Evolutionary conservation across 257 asterid genomes (phyloP).

Genomic region (Lavandula angustifolia): DNA sequence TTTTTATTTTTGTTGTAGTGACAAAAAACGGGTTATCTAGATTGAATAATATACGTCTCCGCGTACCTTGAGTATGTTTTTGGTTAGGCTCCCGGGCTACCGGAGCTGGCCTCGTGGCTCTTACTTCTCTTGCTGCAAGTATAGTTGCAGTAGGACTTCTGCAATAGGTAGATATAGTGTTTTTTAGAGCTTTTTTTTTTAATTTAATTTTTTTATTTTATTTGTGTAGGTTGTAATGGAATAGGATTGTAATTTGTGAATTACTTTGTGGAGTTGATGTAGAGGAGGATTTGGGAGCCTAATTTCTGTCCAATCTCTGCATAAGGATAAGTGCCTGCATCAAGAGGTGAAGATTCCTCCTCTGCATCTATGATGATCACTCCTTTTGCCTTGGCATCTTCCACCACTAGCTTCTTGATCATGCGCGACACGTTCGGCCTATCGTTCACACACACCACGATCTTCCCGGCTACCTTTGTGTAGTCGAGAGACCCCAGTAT

Average conservation of each 20-base stretch:
- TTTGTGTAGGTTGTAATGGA: neutral
- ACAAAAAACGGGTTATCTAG: too few relatives aligned
- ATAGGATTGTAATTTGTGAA: neutral
- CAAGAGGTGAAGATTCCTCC: constrained; percentile 44
- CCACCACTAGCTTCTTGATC: constrained; percentile 58
- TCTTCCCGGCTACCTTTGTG: constrained; percentile 55
- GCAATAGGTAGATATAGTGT: neutral
- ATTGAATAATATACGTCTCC: too few relatives aligned
- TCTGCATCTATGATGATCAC: constrained; percentile 52
- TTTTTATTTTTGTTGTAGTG: too few relatives aligned
- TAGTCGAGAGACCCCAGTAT: constrained; percentile 64
- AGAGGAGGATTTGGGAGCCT: constrained; percentile 55
- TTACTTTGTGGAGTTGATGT: constrained; percentile 61
- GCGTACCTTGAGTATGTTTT: constrained; percentile 66
- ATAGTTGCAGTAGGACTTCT: constrained; percentile 67
- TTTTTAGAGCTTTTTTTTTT: neutral
- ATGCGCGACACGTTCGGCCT: constrained; percentile 43
- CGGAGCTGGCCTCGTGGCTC: constrained; percentile 57
- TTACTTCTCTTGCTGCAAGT: constrained; percentile 48
- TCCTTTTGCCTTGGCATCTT: constrained; percentile 66
- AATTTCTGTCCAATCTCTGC: constrained; percentile 45
- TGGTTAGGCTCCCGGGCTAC: constrained; percentile 54
- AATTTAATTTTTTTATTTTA: too few relatives aligned
- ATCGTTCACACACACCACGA: constrained; percentile 60
- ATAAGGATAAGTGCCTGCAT: constrained; percentile 63